Base-by-base conservation (phyloP, 225 moss, liverwort and hornwort genomes). In the Anthoceros angustus region DNA sequence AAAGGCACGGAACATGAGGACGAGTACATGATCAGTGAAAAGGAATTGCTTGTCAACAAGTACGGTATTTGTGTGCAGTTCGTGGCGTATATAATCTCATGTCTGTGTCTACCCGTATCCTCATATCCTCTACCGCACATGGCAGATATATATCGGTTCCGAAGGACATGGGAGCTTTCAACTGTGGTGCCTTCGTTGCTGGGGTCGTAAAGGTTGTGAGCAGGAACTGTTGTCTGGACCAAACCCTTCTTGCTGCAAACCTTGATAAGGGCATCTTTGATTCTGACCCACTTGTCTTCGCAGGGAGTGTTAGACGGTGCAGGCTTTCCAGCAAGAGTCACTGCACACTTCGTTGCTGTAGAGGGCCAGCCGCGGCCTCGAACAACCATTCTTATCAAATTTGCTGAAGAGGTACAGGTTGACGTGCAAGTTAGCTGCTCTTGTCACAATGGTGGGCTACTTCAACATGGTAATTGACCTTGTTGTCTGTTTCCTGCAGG, bases 1-100 rank as follows among this genome's bases (percentile, higher is more conserved):
- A 92, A 88, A 75, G 92, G 92, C 55, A 92, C 88, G 23, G 88
- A 92, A 72, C 92, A 92, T 70, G 92, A 92, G 83, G 88, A 92
- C 75, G 92, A 92, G 66, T 92, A 92, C 74, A 88, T 88, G 91
- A 92, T 92, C 67, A 92, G 91, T 62, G 91, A 92, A 72, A 86
- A 81, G 63, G 92, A 92, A 72, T 79, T 92, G 40, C 84, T 92
- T 14, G 88, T 92, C 43, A 92, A 92, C 77, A 92, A 78, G 87
- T 88, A 20, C 21, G 41, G 43, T 69, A 21, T 26, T 38, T 67
- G 25, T 24, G 2, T 25, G 48, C 14, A 32, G 32, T 25, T 46
- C 38, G 48, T 5, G 42, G 10, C 14, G 39, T 67, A 15, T 49
- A 43, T 25, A 10, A 42, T 61, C 14, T 32, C 25, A 15, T 46